Conservation (phyloP, 768 basidiomycete species). For the Suillus occidentalis region DNA sequence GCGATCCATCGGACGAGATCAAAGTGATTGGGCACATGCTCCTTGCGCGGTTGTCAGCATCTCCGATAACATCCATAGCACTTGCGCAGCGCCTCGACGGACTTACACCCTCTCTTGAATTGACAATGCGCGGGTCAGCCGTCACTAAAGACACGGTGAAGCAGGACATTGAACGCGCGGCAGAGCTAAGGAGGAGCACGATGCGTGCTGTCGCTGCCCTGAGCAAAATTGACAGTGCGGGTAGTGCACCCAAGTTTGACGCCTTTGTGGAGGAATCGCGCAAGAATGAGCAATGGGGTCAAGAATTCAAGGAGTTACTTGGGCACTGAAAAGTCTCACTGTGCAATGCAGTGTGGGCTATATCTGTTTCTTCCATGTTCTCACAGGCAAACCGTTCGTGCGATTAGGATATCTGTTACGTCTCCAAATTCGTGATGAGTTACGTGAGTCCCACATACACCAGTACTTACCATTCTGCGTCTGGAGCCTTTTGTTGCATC, state of each 20-base stretch:
- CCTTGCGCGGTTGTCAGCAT: slow-evolving; percentile 85
- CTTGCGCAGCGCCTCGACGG: slow-evolving; percentile 74
- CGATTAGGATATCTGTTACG: background rate
- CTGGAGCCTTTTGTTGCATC: background rate
- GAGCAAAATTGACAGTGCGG: slow-evolving; percentile 64
- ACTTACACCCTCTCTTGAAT: slow-evolving; percentile 78
- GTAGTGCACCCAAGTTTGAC: slow-evolving; percentile 74
- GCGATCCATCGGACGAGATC: slow-evolving; percentile 93
- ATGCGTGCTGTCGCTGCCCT: slow-evolving; percentile 86
- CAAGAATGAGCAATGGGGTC: slow-evolving; percentile 64
- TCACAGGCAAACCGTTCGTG: background rate
- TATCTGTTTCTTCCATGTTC: background rate
- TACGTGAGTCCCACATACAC: background rate
- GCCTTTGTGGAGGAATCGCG: slow-evolving; percentile 72
- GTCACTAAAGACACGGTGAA: slow-evolving; percentile 96
- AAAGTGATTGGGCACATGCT: slow-evolving; percentile 97
- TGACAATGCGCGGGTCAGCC: slow-evolving; percentile 85
- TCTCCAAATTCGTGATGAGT: background rate
- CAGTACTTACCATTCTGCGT: background rate
- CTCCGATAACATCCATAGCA: slow-evolving; percentile 80
- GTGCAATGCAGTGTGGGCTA: background rate
- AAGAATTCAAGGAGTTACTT: slow-evolving; percentile 50
- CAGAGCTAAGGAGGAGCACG: slow-evolving; percentile 89
- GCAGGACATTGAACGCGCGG: slow-evolving; percentile 83
- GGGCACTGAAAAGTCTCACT: slow-evolving; percentile 21